Evolutionary conservation across 2,329 filamentous ascomycete species (phyloP).

Genomic region (Phyllosticta ampelicida): DNA sequence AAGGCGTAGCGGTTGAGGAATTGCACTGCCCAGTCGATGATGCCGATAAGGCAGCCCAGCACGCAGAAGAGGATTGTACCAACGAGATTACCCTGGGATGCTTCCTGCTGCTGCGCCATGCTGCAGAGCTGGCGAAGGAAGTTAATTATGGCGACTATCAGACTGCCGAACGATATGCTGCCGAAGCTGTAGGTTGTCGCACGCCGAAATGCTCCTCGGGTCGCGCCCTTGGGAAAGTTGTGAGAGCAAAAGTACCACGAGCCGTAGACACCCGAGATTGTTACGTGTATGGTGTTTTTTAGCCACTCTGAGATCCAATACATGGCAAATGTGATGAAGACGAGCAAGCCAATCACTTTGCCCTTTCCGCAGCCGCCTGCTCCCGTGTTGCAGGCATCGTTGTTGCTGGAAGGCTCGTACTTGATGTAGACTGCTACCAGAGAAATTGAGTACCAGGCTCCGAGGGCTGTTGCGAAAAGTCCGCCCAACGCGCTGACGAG

Average conservation of each 20-base stretch:
- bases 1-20: slow-evolving; percentile 92
- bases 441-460: slow-evolving; percentile 77
- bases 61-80: slow-evolving; percentile 60
- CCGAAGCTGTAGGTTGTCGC: slow-evolving; percentile 87
- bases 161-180: slow-evolving; percentile 74
- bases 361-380: slow-evolving; percentile 57
- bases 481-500: slow-evolving; percentile 77
- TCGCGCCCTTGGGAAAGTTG: slow-evolving; percentile 64
- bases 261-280: slow-evolving; percentile 73
- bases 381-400: slow-evolving; percentile 43
- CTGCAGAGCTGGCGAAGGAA: slow-evolving; percentile 72
- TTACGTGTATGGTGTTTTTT: slow-evolving; percentile 77
- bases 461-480: slow-evolving; percentile 61
- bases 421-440: slow-evolving; percentile 78
- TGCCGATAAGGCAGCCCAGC: slow-evolving; percentile 61
- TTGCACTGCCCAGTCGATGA: slow-evolving; percentile 76
- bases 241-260: slow-evolving; percentile 78
- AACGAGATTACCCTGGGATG: slow-evolving; percentile 57
- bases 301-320: slow-evolving; percentile 92
- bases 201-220: slow-evolving; percentile 70
- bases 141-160: slow-evolving; percentile 81
- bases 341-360: slow-evolving; percentile 73
- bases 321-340: slow-evolving; percentile 80
- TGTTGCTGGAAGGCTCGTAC: slow-evolving; percentile 55
- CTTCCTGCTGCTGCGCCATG: slow-evolving; percentile 57